These are phyloP conservation scores for Loxodes magnus DNA, from an alignment of 73 alveolate species.

Conservation along the genomic window DNA sequence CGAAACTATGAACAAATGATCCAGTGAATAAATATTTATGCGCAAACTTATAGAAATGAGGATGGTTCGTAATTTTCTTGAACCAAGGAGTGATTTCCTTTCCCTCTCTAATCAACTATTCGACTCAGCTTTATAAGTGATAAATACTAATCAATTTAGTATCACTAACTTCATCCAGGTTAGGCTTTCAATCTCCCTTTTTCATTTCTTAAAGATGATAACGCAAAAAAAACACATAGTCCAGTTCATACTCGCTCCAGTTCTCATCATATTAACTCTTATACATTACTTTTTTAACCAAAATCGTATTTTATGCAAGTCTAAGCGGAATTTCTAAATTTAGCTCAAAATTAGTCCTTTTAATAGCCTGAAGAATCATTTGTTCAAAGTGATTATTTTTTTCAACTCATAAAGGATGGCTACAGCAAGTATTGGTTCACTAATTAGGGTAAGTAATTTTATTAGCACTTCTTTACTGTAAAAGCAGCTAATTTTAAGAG, in stretches of 20 bases:
- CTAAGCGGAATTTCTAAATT: conserved; percentile 34
- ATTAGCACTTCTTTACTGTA: conserved; percentile 54
- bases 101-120: conserved; percentile 23
- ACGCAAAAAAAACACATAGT: conserved; percentile 68
- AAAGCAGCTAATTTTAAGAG: conserved; percentile 51
- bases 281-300: conserved; percentile 62
- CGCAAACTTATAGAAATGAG: conserved; percentile 17
- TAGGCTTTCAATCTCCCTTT: conserved; percentile 18
- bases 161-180: conserved; percentile 65
- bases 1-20: too few relatives aligned
- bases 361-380: conserved; percentile 43
- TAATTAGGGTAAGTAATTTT: conserved; percentile 77
- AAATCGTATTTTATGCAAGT: conserved; percentile 28
- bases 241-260: conserved; percentile 88
- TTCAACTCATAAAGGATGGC: conserved; percentile 62
- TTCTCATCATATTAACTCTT: conserved; percentile 55
- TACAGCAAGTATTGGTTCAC: conserved; percentile 92
- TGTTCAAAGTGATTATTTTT: conserved; percentile 29
- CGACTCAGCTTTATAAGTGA: conserved; percentile 39
- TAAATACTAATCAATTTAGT: conserved; percentile 37
- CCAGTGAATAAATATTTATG: too few relatives aligned
- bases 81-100: conserved; percentile 83
- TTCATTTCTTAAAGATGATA: conserved; percentile 30
- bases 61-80: conserved; percentile 38
- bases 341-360: conserved; percentile 64